Base-by-base conservation (phyloP, 2,329 filamentous ascomycete genomes). In the Davidsoniella virescens region DNA sequence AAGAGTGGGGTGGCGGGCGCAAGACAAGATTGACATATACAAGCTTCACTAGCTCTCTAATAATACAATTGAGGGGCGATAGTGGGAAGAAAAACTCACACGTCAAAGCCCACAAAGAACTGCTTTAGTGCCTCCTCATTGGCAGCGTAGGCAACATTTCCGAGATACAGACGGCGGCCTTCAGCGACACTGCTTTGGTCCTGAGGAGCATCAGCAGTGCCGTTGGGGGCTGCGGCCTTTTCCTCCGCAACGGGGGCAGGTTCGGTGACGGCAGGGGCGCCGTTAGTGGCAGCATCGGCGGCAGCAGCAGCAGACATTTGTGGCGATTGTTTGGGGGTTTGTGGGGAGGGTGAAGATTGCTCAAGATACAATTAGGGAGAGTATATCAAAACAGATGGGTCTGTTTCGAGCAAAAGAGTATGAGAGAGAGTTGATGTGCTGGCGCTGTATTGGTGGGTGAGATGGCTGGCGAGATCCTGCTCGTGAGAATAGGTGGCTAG, bases 61-160 rank as follows among this genome's bases (percentile, higher is more conserved):
- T 18, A 5, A 17, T 25, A 8, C 10, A 18, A 38, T 16, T 47
- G 14, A 38, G 18, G 8, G 37, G 10, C 26, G 39, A 20, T 37
- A 2, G 48, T 29, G 47, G 44, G 6, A 29, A 50, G 8, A 42
- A 16, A 20, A 45, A 85, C 90, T 78, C 79, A 98, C 92, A 98
- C 87, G 76, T 92, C 84, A 78, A 94, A 96, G 71, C 82, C 85
- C 78, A 92, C 90, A 84, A 98, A 98, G 80, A 98, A 98, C 63
- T 92, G 85, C 78, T 93, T 94, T 79, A 98, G 87, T 82, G 95
- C 87, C 83, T 85, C 92, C 85, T 96, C 92, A 70, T 87, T 94
- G 82, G 92, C 96, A 82, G 90, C 88, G 71, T 98, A 98, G 65
- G 92, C 92, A 80, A 98, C 85, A 78, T 98, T 98, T 77, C 92